A percentile compares a stretch with the other conserved stretches of the same genome.
Conservation (phyloP, 2,329 filamentous ascomycete species). For the Fusarium pseudocircinatum region DNA sequence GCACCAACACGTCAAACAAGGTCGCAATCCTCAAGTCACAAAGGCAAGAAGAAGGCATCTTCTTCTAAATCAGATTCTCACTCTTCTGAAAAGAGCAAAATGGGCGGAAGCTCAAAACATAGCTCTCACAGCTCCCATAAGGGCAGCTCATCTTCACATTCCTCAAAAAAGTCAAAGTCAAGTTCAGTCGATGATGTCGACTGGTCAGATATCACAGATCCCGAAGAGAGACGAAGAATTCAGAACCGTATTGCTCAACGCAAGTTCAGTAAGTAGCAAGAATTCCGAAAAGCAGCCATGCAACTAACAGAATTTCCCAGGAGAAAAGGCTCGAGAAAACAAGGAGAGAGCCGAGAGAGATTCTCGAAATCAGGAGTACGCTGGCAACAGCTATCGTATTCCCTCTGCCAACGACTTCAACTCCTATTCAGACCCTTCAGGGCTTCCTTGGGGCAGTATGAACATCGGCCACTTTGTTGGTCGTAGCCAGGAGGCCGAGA, state of each 20-base stretch:
- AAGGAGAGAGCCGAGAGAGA: slow-evolving; percentile 73
- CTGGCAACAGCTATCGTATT: slow-evolving; percentile 71
- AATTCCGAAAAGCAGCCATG: too few relatives aligned
- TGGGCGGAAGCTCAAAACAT: slow-evolving; percentile 40
- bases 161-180: slow-evolving; percentile 54
- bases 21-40: slow-evolving; percentile 21
- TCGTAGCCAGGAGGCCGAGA: slow-evolving; percentile 60
- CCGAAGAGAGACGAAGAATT: slow-evolving; percentile 76
- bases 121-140: slow-evolving; percentile 40
- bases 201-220: slow-evolving; percentile 76
- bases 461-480: slow-evolving; percentile 66
- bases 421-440: slow-evolving; percentile 63
- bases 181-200: slow-evolving; percentile 62
- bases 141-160: slow-evolving; percentile 39
- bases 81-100: slow-evolving; percentile 21
- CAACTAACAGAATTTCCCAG: slow-evolving; percentile 51
- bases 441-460: slow-evolving; percentile 77
- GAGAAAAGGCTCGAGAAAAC: slow-evolving; percentile 75
- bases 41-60: slow-evolving; percentile 32
- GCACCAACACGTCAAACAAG: slow-evolving; percentile 26
- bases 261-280: slow-evolving; percentile 71
- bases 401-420: slow-evolving; percentile 67
- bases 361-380: slow-evolving; percentile 69
- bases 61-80: slow-evolving; percentile 8
- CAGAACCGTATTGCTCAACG: slow-evolving; percentile 81